Percentiles rank a stretch among this genome's conserved stretches.
Conservation (phyloP, 176 grass and related monocot genomes). For the Eragrostis curvula region DNA sequence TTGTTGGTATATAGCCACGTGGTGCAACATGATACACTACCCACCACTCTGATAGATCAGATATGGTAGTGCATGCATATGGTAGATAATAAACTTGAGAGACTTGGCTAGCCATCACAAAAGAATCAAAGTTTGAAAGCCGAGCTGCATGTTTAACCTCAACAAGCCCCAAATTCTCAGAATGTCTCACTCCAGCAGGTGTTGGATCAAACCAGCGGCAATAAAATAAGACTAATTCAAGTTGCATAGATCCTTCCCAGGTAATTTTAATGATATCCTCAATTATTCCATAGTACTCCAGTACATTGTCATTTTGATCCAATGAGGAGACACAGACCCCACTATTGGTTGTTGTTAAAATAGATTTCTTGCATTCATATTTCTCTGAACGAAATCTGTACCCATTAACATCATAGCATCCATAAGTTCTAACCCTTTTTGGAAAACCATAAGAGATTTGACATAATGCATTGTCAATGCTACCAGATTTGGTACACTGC, state of each 20-base stretch:
- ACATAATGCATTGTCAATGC: neutral
- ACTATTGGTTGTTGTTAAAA: neutral
- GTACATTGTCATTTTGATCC: neutral
- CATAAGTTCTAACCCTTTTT: neutral
- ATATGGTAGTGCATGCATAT: neutral
- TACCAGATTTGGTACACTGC: neutral
- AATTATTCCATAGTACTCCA: too few relatives aligned
- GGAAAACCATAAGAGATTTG: slow-evolving; percentile 13
- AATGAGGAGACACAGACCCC: neutral
- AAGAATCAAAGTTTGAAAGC: too few relatives aligned
- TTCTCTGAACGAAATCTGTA: too few relatives aligned
- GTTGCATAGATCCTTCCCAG: neutral
- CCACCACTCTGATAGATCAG: neutral
- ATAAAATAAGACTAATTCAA: neutral
- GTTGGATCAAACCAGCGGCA: neutral
- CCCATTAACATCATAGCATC: neutral
- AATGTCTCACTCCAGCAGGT: neutral
- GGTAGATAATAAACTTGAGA: neutral
- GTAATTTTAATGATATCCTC: neutral
- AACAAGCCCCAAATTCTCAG: neutral
- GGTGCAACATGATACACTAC: neutral
- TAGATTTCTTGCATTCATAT: neutral
- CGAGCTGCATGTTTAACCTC: neutral
- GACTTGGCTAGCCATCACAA: too few relatives aligned
- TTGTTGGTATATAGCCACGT: neutral